Base-by-base conservation (phyloP, 2,329 filamentous ascomycete genomes). In the Alternaria atra region DNA sequence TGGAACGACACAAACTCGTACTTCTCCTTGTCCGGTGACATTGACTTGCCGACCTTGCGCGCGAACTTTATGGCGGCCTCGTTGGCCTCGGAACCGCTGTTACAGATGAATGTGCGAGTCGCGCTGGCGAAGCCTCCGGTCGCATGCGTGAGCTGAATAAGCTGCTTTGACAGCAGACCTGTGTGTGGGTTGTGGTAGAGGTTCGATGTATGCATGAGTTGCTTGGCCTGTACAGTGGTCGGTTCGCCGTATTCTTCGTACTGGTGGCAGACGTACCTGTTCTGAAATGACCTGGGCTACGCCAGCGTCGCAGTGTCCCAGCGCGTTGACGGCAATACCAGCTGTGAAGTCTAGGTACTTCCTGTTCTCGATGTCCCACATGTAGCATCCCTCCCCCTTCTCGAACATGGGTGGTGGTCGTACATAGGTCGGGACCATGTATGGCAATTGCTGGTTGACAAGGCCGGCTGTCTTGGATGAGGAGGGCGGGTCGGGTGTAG, bases 161-260 rank as follows among this genome's bases (percentile, higher is more conserved):
- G 86, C 25, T 93, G 84, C 79, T 95, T 90, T 64, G 93, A 97
- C 53, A 99, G 88, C 2, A 90, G 89, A 32, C 94, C 94, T 1
- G 92, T 97, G 92, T 95, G 97, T 2, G 91, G 90, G 81, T 98
- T 99, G 81, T 97, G 91, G 85, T 98, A 99, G 20, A 99, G 87
- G 79, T 99, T 99, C 10, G 93, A 97, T 47, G 92, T 91, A 80
- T 99, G 95, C 58, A 97, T 86, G 51, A 99, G 87, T 7, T 89
- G 93, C 73, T 90, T 80, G 10, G 82, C 78, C 75, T 84, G 68
- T 30, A 46, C 6, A n/a, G 55, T 17, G 5, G 60, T 77, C 34
- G 75, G 66, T 40, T 20, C 7, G 25, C 42, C 15, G 15, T 6
- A 37, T 40, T 25, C n/a, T 12, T 32, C 17, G 29, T 13, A 37